A percentile compares a stretch with the other conserved stretches of the same genome.
phyloP scores from a whole-genome alignment of 2,329 filamentous ascomycete genomes.

The Aspergillus oerlinghausenensis region DNA sequence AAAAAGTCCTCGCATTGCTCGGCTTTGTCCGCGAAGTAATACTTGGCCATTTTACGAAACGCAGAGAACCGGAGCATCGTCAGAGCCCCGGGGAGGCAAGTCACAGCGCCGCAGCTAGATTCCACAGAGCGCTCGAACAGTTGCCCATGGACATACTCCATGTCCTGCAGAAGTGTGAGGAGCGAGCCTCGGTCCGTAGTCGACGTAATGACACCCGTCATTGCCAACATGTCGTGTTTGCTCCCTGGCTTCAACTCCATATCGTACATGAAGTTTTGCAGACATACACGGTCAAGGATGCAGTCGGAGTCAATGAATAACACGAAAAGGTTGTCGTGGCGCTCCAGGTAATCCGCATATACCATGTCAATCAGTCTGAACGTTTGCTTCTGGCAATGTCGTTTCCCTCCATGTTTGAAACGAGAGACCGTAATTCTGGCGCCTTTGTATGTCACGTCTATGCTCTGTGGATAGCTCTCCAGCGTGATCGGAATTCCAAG shows the following conservation, averaged over 20 bases:
- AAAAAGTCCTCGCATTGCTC: slow-evolving; percentile 95
- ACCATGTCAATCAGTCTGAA: slow-evolving; percentile 92
- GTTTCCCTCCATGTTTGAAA: slow-evolving; percentile 89
- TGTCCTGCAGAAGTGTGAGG: slow-evolving; percentile 90
- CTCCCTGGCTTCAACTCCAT: slow-evolving; percentile 97
- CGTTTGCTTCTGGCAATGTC: slow-evolving; percentile 87
- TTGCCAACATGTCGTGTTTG: slow-evolving; percentile 87
- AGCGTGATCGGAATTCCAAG: slow-evolving; percentile 71
- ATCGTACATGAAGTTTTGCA: slow-evolving; percentile 97
- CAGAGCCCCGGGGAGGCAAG: slow-evolving; percentile 88
- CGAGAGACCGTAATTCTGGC: slow-evolving; percentile 85
- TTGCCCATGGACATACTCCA: slow-evolving; percentile 97
- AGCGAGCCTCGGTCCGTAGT: slow-evolving; percentile 84
- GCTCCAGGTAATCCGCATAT: slow-evolving; percentile 78
- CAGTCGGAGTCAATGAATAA: slow-evolving; percentile 98
- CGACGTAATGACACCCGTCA: slow-evolving; percentile 95
- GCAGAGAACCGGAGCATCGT: slow-evolving; percentile 95
- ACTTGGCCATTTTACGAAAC: slow-evolving; percentile 93
- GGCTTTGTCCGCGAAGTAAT: slow-evolving; percentile 96
- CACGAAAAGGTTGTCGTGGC: slow-evolving; percentile 89
- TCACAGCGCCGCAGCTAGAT: slow-evolving; percentile 88
- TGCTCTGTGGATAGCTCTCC: slow-evolving; percentile 78
- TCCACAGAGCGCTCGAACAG: slow-evolving; percentile 94
- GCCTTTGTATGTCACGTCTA: slow-evolving; percentile 79
- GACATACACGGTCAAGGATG: slow-evolving; percentile 82